Base-by-base conservation (phyloP, 148 eudicot species). In the Rheum nobile region DNA sequence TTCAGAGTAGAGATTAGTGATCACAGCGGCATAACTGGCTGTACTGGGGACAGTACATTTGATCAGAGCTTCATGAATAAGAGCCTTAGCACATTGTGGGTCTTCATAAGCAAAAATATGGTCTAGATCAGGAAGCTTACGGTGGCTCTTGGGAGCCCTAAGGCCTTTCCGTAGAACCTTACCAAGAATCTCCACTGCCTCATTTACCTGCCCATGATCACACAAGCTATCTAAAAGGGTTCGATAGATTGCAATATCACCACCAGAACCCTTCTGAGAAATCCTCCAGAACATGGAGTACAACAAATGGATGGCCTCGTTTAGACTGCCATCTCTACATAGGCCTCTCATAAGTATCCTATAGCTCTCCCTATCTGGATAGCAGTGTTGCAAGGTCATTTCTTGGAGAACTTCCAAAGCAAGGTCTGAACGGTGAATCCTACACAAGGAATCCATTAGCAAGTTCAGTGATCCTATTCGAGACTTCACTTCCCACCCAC, bases 281-380 rank as follows among this genome's bases (percentile, higher is more conserved):
- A 88, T 85, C 79, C 89, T 84, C 98, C 97, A 91, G 47, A 91
- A 83, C 97, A 91, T 91, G 59, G 91, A 85, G 79, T 91, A 88
- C 78, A 91, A 74, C 81, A 95, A 81, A 83, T 95, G 90, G 54
- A 83, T 90, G 26, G 97, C 97, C 61, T 91, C 97, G 67, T 86
- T 77, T 71, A 95, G 76, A 79, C 86, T 84, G 38, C 90, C 83
- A 75, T 88, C 94, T 50, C 76, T 79, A 86, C 96, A 91, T 43
- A 95, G 80, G 57, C 97, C 97, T 74, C 71, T 88, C 98, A 91
- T 95, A 38, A 91, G 78, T 74, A 88, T 82, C 77, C 75, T 82
- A 75, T 95, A 95, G 57, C 89, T 86, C 61, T 88, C 92, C 46
- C 87, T 83, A 37, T 86, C 82, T 2, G 97, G 96, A 80, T 85